Conservation (phyloP, 768 basidiomycete species). For the Russula olivacea region DNA sequence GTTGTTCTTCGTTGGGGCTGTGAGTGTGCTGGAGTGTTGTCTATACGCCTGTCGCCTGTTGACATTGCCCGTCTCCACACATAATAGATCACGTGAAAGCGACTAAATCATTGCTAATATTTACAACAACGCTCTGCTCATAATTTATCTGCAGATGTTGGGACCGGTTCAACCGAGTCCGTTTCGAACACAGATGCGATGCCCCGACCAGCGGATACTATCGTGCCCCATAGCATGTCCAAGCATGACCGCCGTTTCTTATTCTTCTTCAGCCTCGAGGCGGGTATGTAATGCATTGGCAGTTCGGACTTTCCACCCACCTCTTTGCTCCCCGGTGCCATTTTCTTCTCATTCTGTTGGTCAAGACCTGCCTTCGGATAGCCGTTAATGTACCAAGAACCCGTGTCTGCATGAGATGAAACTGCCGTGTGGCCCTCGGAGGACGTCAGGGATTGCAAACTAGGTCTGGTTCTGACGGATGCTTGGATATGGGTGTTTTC, state of each 20-base stretch:
- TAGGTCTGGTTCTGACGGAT: conserved; percentile 15
- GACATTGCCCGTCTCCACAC: background rate
- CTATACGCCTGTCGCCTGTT: background rate
- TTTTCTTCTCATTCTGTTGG: conserved; percentile 2
- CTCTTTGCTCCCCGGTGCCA: background rate
- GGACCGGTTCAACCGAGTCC: background rate
- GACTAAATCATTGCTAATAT: background rate
- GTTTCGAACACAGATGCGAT: conserved; percentile 15
- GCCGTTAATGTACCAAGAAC: conserved; percentile 20
- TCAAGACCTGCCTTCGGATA: conserved; percentile 1
- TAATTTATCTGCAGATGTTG: conserved; percentile 3
- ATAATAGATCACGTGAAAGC: conserved; percentile 14
- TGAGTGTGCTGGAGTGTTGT: background rate
- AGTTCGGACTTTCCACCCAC: conserved; percentile 1
- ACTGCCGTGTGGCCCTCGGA: conserved; percentile 10
- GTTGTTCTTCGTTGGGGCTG: background rate
- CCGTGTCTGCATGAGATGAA: conserved; percentile 11
- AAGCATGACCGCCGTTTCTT: conserved; percentile 21
- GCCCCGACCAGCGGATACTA: conserved; percentile 16
- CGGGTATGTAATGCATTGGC: conserved; percentile 21
- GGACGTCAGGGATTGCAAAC: conserved; percentile 17
- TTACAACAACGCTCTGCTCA: background rate
- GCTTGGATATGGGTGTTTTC: conserved; percentile 16
- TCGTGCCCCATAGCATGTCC: conserved; percentile 12
- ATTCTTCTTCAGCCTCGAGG: conserved; percentile 15